These are phyloP conservation scores for Hanseniaspora nectarophila DNA, from an alignment of 805 yeast species.

Conservation along the genomic window DNA sequence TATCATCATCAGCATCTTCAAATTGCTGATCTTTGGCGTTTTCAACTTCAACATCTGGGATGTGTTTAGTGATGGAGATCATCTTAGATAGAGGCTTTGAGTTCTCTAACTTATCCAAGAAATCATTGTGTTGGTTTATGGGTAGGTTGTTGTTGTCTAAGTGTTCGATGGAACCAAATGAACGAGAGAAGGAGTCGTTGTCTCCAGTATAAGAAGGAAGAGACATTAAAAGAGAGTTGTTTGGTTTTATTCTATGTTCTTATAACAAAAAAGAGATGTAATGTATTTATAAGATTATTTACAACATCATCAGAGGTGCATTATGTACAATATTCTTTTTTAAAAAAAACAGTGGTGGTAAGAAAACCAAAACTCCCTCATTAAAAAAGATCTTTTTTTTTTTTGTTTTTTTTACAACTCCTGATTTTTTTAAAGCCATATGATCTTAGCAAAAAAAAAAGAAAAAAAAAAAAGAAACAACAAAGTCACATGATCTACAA, in stretches of 20 bases:
- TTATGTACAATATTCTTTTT: no score
- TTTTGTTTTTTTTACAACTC: no score
- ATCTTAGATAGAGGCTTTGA: constrained; percentile 12
- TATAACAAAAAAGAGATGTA: background rate
- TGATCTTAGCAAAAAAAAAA: no score
- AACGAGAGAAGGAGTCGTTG: background rate
- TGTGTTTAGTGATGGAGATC: constrained; percentile 13
- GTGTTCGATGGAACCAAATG: constrained; percentile 8
- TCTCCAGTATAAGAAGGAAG: background rate
- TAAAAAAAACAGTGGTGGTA: background rate
- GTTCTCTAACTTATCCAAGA: constrained; percentile 7
- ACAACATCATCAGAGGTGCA: no score
- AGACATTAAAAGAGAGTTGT: no score
- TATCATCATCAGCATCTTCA: background rate
- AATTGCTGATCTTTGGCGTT: background rate
- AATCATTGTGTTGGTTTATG: background rate
- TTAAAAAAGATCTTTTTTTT: no score
- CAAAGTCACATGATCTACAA: no score
- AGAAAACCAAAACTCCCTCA: no score
- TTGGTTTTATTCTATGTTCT: no score
- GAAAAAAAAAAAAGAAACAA: no score
- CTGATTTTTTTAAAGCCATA: no score
- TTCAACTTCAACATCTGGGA: constrained; percentile 14
- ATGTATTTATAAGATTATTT: background rate
- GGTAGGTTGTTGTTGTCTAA: background rate